phyloP scores from a whole-genome alignment of 1,139 yeast genomes.

The Diutina scorzettiae region DNA sequence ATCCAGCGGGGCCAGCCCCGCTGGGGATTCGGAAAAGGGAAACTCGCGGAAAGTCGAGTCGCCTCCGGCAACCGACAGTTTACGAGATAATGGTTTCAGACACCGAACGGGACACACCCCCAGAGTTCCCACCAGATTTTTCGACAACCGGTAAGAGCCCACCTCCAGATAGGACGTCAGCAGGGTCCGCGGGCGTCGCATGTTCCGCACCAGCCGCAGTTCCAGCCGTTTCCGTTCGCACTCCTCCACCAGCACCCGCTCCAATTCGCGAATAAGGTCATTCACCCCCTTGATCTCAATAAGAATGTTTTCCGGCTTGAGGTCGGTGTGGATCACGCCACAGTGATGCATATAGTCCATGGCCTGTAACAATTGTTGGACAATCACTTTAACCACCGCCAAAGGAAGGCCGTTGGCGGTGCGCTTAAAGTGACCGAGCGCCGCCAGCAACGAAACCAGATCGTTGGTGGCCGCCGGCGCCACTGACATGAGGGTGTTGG shows the following conservation, averaged over 20 bases:
- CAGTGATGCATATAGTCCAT: slow-evolving; percentile 55
- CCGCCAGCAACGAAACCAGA: background rate
- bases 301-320: slow-evolving; percentile 5
- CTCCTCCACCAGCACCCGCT: background rate
- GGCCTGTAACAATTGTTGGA: slow-evolving; percentile 65
- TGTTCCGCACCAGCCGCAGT: background rate
- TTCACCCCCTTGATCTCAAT: slow-evolving; percentile 1
- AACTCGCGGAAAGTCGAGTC: background rate
- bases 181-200: background rate
- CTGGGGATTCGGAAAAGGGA: background rate
- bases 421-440: slow-evolving; percentile 3
- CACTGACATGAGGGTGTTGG: background rate
- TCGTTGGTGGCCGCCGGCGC: background rate
- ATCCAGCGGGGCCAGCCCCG: background rate
- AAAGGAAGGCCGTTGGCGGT: slow-evolving; percentile 54
- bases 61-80: background rate
- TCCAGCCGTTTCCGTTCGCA: slow-evolving; percentile 1
- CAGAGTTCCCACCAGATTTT: background rate
- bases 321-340: slow-evolving; percentile 6
- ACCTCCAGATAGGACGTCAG: background rate
- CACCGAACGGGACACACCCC: slow-evolving; percentile 1
- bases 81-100: slow-evolving; percentile 3
- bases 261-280: background rate
- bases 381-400: slow-evolving; percentile 64
- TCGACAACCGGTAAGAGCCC: background rate